A percentile compares a stretch with the other conserved stretches of the same genome.
phyloP scores from a whole-genome alignment of 306 rosid genomes.

The Delonix regia region DNA sequence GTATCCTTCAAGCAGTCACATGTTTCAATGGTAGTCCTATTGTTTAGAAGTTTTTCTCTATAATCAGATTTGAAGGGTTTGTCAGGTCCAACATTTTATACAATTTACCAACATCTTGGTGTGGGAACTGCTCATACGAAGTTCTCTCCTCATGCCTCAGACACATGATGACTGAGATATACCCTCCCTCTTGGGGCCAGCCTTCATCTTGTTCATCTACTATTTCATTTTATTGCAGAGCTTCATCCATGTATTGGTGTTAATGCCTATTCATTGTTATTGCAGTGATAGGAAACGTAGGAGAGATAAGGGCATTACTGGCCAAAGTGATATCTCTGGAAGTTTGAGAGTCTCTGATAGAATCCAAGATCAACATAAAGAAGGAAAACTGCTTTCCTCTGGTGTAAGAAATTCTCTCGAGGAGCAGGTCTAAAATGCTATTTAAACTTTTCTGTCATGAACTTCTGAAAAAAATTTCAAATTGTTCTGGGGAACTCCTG shows the following conservation, averaged over 20 bases:
- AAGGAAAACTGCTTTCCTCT: constrained; percentile 52
- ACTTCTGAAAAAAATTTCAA: constrained; percentile 16
- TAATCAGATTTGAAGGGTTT: constrained; percentile 14
- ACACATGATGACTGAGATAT: constrained; percentile 9
- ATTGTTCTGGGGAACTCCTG: constrained; percentile 14
- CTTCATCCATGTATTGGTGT: constrained; percentile 22
- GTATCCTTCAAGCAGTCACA: not conserved
- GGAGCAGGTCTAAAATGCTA: constrained; percentile 63
- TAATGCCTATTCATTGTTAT: constrained; percentile 27
- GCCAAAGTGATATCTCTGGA: constrained; percentile 70
- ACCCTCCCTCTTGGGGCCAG: constrained; percentile 19
- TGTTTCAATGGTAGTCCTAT: constrained; percentile 23
- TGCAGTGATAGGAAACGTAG: constrained; percentile 62
- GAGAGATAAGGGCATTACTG: constrained; percentile 59
- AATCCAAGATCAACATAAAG: constrained; percentile 58
- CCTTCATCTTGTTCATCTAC: not conserved
- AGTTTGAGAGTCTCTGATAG: constrained; percentile 60
- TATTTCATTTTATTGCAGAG: constrained; percentile 30
- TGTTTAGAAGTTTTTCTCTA: constrained; percentile 1
- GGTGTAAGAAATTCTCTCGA: constrained; percentile 60
- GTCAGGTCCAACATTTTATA: constrained; percentile 10
- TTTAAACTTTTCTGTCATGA: constrained; percentile 16
- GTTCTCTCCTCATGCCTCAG: constrained; percentile 4
- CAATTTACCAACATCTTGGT: not conserved
- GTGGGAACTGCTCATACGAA: constrained; percentile 18